phyloP scores from a whole-genome alignment of 129 eudicot species.

The Pseudognaphalium luteoalbum region DNA sequence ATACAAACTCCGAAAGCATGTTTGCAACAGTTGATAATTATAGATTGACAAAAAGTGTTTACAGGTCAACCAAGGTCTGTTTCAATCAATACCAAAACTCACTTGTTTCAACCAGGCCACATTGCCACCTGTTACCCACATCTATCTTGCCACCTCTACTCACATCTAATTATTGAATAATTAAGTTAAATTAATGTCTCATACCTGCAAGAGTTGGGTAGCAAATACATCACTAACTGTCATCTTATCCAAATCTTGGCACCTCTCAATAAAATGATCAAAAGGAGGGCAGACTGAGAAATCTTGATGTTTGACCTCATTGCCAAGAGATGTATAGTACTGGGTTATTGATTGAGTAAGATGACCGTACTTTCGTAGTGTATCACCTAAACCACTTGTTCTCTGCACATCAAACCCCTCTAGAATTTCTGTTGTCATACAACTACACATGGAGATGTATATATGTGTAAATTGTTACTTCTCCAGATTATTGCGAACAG shows the following conservation, averaged over 20 bases:
- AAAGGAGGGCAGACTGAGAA: constrained; percentile 55
- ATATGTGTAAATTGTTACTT: neutral
- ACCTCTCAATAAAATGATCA: constrained; percentile 57
- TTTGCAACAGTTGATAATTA: neutral
- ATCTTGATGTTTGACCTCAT: constrained; percentile 26
- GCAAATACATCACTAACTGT: constrained; percentile 93
- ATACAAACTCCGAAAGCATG: neutral
- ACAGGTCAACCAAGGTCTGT: neutral
- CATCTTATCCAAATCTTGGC: constrained; percentile 78
- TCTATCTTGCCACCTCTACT: neutral
- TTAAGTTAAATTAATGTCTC: neutral
- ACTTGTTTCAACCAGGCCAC: neutral
- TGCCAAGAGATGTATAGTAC: constrained; percentile 51
- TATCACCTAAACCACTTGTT: constrained; percentile 80
- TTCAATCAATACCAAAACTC: neutral
- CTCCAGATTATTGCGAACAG: neutral
- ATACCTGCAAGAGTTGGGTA: constrained; percentile 92
- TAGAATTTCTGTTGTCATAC: constrained; percentile 92
- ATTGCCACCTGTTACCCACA: neutral
- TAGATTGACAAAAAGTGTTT: neutral
- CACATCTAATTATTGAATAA: neutral
- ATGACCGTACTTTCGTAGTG: constrained; percentile 65
- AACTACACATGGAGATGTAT: constrained; percentile 50
- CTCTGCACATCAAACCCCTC: constrained; percentile 97
- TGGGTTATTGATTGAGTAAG: constrained; percentile 69